Percentiles rank a stretch among this genome's conserved stretches.
These are phyloP conservation scores for Tuctoria greenei DNA, from an alignment of 176 grass and related monocot species.

Conservation along the genomic window DNA sequence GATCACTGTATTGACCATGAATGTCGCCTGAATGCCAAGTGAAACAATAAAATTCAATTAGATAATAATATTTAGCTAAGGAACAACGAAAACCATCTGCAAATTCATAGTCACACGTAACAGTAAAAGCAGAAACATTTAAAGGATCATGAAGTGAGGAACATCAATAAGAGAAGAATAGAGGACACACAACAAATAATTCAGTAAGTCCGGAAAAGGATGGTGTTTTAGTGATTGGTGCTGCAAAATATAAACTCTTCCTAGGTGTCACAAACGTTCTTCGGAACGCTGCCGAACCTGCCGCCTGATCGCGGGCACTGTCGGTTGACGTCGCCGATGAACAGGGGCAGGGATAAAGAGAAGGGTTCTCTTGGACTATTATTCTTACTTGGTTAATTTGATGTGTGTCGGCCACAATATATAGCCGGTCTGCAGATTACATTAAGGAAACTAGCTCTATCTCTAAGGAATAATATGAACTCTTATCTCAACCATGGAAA, in stretches of 20 bases:
- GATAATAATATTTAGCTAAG: neutral
- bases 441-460: too few relatives aligned
- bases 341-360: too few relatives aligned
- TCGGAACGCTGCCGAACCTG: too few relatives aligned
- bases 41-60: slow-evolving; percentile 7
- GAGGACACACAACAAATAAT: neutral
- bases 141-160: neutral
- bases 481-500: too few relatives aligned
- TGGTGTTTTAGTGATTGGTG: neutral
- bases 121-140: neutral
- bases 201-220: neutral
- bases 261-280: too few relatives aligned
- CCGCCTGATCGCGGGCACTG: too few relatives aligned
- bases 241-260: slow-evolving; percentile 12
- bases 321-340: too few relatives aligned
- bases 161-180: slow-evolving; percentile 9
- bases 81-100: neutral
- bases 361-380: too few relatives aligned
- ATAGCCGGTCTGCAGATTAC: too few relatives aligned
- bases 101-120: neutral
- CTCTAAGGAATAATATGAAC: too few relatives aligned
- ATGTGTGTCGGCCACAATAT: too few relatives aligned
- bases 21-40: slow-evolving; percentile 69
- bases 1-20: slow-evolving; percentile 91
- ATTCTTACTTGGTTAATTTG: too few relatives aligned